Evolutionary conservation across 2,329 filamentous ascomycete species (phyloP), one percentile per base, ranked within the genome.

Genomic region (Dactylonectria estremocensis): DNA sequence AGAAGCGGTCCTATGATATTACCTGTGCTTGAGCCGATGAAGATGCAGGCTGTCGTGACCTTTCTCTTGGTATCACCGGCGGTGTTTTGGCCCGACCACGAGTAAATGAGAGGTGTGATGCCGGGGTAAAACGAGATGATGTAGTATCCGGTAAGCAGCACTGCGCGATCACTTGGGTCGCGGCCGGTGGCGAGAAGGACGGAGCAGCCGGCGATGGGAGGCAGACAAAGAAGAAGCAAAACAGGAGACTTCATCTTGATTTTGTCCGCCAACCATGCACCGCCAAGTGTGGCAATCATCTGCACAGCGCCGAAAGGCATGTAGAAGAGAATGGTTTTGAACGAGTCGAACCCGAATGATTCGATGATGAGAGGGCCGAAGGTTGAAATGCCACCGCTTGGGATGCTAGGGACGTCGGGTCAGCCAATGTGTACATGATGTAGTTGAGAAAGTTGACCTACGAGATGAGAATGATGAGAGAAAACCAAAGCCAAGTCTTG

Each of bases 31-130:
- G 89, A 86, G 7, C 89, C 89, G 28, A 91, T 82, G 69, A 92
- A 90, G 3, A 91, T 79, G 14, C 89, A 84, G 2, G 83, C 88
- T 0, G 89, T 91, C 0, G 87, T 91, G 2, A 88, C 85, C 74
- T 92, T 92, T 67, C 89, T 86, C 76, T 92, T 92, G 0, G 90
- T 92, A 66, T 92, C 89, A 0, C 90, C 90, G 2, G 84, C 90
- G 0, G 90, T 89, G 69, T 90, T 90, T 57, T 88, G 87, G 0
- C 84, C 85, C 0, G 84, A 85, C 86, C 86, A 89, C 0, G 85
- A 85, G 73, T 88, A 89, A 22, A 89, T 85, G 60, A 90, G 77
- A 0, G 87, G 89, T 2, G 88, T 86, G 35, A 83, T 82, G 9
- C 75, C 89, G 0, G 88, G 88, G 58, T 90, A 90, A 8, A 90